Evolutionary conservation across 805 yeast genomes (phyloP).

Genomic region (Metschnikowia shivogae): DNA sequence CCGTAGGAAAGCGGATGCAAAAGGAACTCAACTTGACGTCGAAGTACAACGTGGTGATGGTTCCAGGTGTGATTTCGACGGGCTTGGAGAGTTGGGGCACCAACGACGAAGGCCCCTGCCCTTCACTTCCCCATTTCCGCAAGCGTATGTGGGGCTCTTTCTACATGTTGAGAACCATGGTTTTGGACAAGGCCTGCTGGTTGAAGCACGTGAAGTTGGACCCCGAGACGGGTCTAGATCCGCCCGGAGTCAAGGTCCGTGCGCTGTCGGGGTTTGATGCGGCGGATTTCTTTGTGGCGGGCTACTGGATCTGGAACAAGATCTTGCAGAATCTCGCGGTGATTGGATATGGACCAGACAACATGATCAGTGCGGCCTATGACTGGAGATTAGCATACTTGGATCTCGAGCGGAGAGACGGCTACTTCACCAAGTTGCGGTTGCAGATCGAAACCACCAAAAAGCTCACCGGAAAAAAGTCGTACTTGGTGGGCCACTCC

Average conservation of each 20-base stretch:
- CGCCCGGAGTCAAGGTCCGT: constrained; percentile 71
- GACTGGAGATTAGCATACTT: constrained; percentile 94
- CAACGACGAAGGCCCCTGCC: constrained; percentile 66
- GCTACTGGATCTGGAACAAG: constrained; percentile 99
- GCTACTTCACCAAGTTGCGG: constrained; percentile 76
- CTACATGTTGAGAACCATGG: constrained; percentile 90
- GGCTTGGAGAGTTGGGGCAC: constrained; percentile 94
- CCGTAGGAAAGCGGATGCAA: constrained; percentile 70
- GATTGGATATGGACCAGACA: constrained; percentile 88
- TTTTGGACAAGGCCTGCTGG: constrained; percentile 91
- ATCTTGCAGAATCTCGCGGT: constrained; percentile 91
- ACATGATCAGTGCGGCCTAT: constrained; percentile 86
- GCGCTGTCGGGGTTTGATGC: constrained; percentile 97
- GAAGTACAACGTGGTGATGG: constrained; percentile 80
- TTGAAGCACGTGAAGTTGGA: constrained; percentile 85
- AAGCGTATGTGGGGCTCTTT: constrained; percentile 96
- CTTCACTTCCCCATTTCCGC: constrained; percentile 78
- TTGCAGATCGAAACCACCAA: constrained; percentile 61
- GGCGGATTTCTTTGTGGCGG: constrained; percentile 93
- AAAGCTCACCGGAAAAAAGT: constrained; percentile 54
- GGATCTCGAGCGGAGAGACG: constrained; percentile 84
- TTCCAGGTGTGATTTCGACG: constrained; percentile 95
- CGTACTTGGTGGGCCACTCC: constrained; percentile 84
- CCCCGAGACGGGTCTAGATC: constrained; percentile 89
- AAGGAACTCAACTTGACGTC: constrained; percentile 48